Conservation (phyloP, 2,329 filamentous ascomycete species). For the Tolypocladium album region DNA sequence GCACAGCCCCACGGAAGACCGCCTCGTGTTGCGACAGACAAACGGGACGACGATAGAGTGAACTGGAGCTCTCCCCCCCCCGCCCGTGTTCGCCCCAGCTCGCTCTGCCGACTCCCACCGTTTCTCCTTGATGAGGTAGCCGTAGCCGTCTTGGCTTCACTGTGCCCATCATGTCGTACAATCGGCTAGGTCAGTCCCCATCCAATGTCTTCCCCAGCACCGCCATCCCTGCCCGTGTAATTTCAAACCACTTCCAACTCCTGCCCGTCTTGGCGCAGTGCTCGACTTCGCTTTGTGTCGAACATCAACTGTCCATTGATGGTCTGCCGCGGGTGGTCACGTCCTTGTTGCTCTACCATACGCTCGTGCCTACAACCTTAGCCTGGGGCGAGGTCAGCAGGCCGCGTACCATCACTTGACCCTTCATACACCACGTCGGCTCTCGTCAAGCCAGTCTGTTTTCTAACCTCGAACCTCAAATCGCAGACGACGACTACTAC, state of each 20-base stretch:
- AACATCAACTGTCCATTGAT: neutral
- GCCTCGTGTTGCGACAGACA: neutral
- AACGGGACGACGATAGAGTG: neutral
- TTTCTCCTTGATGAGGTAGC: neutral
- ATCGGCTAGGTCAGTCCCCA: constrained; percentile 56
- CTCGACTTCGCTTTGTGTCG: neutral
- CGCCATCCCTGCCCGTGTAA: constrained; percentile 3
- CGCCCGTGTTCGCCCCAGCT: neutral
- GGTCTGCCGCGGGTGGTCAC: neutral
- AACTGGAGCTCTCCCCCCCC: neutral
- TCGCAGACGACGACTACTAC: constrained; percentile 48
- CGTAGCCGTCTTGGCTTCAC: neutral
- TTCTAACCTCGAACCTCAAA: constrained; percentile 10
- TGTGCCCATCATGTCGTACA: constrained; percentile 53
- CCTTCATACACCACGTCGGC: neutral
- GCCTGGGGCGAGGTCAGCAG: neutral
- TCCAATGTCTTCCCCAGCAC: constrained; percentile 5
- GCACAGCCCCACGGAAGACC: neutral
- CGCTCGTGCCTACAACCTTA: neutral
- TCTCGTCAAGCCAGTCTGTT: neutral
- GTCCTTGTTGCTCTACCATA: neutral
- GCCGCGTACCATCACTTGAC: neutral
- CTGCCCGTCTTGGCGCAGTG: neutral
- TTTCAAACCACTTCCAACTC: constrained; percentile 1
- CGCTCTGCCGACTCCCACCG: neutral